Evolutionary conservation across 129 eudicot species (phyloP), one percentile per base, ranked within the genome.

Genomic region (Artemisia tridentata): DNA sequence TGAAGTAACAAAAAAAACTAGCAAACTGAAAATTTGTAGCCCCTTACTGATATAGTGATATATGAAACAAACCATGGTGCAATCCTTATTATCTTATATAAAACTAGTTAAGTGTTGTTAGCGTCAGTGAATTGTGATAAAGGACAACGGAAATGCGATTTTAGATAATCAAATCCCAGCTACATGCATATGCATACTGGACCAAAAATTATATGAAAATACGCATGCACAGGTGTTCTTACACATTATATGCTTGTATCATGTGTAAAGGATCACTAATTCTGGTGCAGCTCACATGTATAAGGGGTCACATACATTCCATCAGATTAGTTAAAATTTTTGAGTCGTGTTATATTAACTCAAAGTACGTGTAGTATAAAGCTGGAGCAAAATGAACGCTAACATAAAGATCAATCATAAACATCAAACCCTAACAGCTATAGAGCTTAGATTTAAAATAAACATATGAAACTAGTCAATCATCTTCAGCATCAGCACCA

Each of bases 31-130:
- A 47, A 5, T 29, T 72, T 72, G 4, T 56, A 18, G 49, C 15
- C 17, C 27, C 31, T 46, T 47, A 72, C 25, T 60, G 49, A 59
- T 63, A 72, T 47, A 72, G 16, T 60, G 49, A 59, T 63, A 72
- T 54, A 62, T 50, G 58, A 49, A 61, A 48, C 34, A 62, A 27
- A 73, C 77, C 19, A 31, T 31, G 14, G 14, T 18, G 46, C 6
- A 63, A 51, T 17, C 63, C 63, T 16, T 11, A 51, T 63, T 31
- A 49, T 29, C 41, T 9, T 34, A 49, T 51, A 29, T 47, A 18
- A 16, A 17, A 60, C 63, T 29, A 27, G 51, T 9, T 10, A 62
- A 13, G 70, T 63, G 63, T 50, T 19, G 17, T 46, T 62, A 12
- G 52, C 15, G 62, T 20, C 27, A 48, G 49, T 12, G 41, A 11